These are phyloP conservation scores for Cavenderia fasciculata DNA, from an alignment of 78 protist genomes.

Conservation along the genomic window DNA sequence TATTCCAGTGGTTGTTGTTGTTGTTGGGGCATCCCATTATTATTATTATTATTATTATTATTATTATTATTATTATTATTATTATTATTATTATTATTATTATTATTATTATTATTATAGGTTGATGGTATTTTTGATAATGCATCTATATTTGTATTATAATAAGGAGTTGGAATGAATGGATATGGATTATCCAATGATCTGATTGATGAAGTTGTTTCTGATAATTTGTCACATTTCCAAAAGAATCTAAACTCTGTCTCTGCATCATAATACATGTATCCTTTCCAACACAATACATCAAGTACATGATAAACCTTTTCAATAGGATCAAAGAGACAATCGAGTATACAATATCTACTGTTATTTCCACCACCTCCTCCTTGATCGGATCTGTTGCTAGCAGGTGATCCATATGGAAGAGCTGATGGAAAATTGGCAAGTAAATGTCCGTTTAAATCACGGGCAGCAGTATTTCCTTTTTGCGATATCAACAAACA, in stretches of 20 bases:
- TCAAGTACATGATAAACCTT: conserved; percentile 52
- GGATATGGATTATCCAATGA: not conserved
- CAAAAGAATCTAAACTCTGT: conserved; percentile 86
- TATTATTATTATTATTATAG: not conserved
- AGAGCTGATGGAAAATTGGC: conserved; percentile 3
- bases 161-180: conserved; percentile 22
- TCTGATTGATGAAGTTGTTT: conserved; percentile 5
- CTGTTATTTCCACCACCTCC: not conserved
- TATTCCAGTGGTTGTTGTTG: not conserved
- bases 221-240: conserved; percentile 55
- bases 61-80: too few species aligned
- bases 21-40: not conserved
- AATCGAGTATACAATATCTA: conserved; percentile 41
- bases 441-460: conserved; percentile 19
- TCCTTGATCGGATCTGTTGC: conserved; percentile 5
- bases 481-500: conserved; percentile 55
- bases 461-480: conserved; percentile 22
- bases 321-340: conserved; percentile 10
- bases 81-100: too few species aligned
- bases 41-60: too few species aligned
- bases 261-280: conserved; percentile 61
- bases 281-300: conserved; percentile 82
- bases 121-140: conserved; percentile 4
- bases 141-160: not conserved
- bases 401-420: conserved; percentile 47